A percentile compares a stretch with the other conserved stretches of the same genome.
Evolutionary conservation across 1,284 basidiomycete species (phyloP).

Genomic region (Ceratobasidium theobromae): DNA sequence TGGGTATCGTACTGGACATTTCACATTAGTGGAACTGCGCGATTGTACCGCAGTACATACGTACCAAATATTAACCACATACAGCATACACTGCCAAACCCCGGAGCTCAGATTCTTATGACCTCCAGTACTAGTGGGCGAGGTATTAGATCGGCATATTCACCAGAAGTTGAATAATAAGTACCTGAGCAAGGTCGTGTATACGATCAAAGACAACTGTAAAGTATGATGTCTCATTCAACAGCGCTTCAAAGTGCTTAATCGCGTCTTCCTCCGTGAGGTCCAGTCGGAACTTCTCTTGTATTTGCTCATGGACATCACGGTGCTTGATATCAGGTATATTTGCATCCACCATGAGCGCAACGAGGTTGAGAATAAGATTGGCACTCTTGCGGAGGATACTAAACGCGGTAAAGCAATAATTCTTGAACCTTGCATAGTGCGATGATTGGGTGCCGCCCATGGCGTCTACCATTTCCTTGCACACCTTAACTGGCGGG

Average conservation of each 20-base stretch:
- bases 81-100: no score
- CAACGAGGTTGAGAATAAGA: constrained; percentile 93
- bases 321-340: constrained; percentile 96
- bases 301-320: constrained; percentile 83
- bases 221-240: constrained; percentile 95
- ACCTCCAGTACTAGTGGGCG: constrained; percentile 20
- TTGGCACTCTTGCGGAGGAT: constrained; percentile 97
- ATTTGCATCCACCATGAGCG: constrained; percentile 97
- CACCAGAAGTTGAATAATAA: neutral
- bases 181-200: constrained; percentile 73
- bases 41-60: no score
- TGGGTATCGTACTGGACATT: no score
- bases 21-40: no score
- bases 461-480: constrained; percentile 99
- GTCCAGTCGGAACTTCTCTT: constrained; percentile 95
- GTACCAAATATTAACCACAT: no score
- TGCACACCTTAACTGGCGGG: constrained; percentile 97
- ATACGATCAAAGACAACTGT: constrained; percentile 91
- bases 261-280: constrained; percentile 95
- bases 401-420: constrained; percentile 95
- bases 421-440: constrained; percentile 92
- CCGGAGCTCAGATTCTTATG: neutral
- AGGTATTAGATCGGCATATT: neutral
- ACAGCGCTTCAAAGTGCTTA: constrained; percentile 89
- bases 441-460: constrained; percentile 91